A percentile compares a stretch with the other conserved stretches of the same genome.
phyloP scores from a whole-genome alignment of 78 protist species.

The Speleostelium caveatum region DNA sequence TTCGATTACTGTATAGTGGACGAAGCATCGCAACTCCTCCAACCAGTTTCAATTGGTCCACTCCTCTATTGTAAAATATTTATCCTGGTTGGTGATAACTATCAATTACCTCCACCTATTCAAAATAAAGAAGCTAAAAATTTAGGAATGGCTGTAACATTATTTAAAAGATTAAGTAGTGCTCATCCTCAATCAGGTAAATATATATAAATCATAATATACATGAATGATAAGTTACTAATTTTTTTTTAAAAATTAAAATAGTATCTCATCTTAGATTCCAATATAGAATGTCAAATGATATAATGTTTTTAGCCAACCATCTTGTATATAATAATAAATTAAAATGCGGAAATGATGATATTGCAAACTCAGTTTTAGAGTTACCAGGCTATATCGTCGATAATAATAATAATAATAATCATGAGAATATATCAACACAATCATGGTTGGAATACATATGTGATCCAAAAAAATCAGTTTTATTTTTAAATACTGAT shows the following conservation, averaged over 20 bases:
- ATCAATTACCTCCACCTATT: slow-evolving; percentile 80
- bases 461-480: neutral
- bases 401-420: neutral
- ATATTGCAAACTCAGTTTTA: slow-evolving; percentile 14
- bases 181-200: slow-evolving; percentile 68
- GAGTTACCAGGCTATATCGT: neutral
- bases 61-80: slow-evolving; percentile 67
- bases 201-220: no score
- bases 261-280: slow-evolving; percentile 26
- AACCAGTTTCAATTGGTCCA: slow-evolving; percentile 87
- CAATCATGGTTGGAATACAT: neutral
- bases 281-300: slow-evolving; percentile 90
- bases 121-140: slow-evolving; percentile 53
- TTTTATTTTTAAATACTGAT: slow-evolving; percentile 41
- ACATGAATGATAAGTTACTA: no score
- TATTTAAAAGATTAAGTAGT: slow-evolving; percentile 78
- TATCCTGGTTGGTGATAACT: slow-evolving; percentile 93
- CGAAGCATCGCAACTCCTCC: slow-evolving; percentile 91
- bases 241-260: no score
- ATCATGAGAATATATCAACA: neutral
- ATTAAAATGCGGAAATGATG: slow-evolving; percentile 68
- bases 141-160: slow-evolving; percentile 40
- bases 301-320: slow-evolving; percentile 81
- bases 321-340: slow-evolving; percentile 59
- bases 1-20: slow-evolving; percentile 93